Evolutionary conservation across 2,329 filamentous ascomycete species (phyloP).

Genomic region (Shiraia bambusicola): DNA sequence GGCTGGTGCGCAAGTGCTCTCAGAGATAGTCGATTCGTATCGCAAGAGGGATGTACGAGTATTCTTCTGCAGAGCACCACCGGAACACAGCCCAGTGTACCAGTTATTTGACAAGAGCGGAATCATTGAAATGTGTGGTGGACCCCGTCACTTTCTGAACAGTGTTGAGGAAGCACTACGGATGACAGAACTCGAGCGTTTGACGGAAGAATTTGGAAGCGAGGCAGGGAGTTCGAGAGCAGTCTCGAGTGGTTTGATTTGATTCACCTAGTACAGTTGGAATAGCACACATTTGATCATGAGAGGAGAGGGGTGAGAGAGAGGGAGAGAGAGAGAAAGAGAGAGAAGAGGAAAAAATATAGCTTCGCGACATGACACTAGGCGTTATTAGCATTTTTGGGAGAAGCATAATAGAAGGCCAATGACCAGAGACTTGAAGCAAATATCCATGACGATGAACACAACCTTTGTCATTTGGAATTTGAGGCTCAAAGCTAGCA

Average conservation of each 20-base stretch:
- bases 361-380: too few relatives aligned
- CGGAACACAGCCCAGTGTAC: conserved; percentile 61
- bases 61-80: conserved; percentile 66
- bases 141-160: conserved; percentile 73
- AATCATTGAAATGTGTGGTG: conserved; percentile 81
- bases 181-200: conserved; percentile 72
- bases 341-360: too few relatives aligned
- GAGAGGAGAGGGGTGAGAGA: too few relatives aligned
- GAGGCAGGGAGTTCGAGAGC: conserved; percentile 27
- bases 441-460: too few relatives aligned
- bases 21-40: conserved; percentile 84
- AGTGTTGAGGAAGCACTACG: conserved; percentile 83
- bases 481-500: too few relatives aligned
- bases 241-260: conserved; percentile 7
- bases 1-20: conserved; percentile 86
- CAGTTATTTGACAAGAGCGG: conserved; percentile 73
- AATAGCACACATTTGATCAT: neutral
- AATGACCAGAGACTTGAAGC: too few relatives aligned
- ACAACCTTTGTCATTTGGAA: too few relatives aligned
- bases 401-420: too few relatives aligned
- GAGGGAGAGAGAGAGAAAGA: too few relatives aligned
- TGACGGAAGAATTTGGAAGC: conserved; percentile 41
- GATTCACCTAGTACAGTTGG: neutral
- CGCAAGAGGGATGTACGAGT: conserved; percentile 73
- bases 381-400: too few relatives aligned